These are phyloP conservation scores for Emiliania huxleyi DNA, from an alignment of 78 protist genomes.

Conservation along the genomic window DNA sequence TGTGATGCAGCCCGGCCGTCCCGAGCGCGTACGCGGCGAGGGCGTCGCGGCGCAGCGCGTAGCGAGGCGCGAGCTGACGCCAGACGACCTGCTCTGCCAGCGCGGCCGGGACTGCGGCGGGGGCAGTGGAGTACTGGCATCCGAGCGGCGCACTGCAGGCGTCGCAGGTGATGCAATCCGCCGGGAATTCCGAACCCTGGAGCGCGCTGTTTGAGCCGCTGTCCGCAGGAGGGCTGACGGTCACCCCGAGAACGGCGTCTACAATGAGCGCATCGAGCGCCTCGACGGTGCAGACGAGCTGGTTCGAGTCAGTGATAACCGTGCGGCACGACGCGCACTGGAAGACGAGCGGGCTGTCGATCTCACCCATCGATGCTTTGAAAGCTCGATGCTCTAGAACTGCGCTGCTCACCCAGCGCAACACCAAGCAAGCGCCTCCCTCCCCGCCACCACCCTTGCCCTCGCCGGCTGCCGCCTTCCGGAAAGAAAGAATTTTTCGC, in stretches of 20 bases:
- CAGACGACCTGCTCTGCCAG: neutral
- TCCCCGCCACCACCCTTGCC: too few species aligned
- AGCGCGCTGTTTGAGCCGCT: too few species aligned
- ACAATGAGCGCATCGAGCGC: neutral
- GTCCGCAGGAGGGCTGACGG: neutral
- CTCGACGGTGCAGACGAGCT: neutral
- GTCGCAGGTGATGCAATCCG: neutral
- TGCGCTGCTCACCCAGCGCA: too few species aligned
- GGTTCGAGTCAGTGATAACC: neutral
- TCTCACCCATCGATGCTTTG: too few species aligned
- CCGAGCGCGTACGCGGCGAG: neutral
- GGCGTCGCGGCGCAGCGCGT: neutral
- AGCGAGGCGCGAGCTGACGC: neutral
- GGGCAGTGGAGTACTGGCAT: neutral
- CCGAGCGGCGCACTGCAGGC: neutral
- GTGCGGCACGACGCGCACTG: neutral
- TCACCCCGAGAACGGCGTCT: neutral
- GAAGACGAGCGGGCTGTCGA: neutral
- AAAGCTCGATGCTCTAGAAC: too few species aligned
- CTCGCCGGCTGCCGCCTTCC: too few species aligned
- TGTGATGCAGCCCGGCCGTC: neutral
- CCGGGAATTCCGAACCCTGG: neutral
- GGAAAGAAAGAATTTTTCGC: too few species aligned
- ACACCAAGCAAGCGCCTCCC: too few species aligned
- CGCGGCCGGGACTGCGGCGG: neutral